Evolutionary conservation across 257 asterid genomes (phyloP).

Genomic region (Coffea canephora): DNA sequence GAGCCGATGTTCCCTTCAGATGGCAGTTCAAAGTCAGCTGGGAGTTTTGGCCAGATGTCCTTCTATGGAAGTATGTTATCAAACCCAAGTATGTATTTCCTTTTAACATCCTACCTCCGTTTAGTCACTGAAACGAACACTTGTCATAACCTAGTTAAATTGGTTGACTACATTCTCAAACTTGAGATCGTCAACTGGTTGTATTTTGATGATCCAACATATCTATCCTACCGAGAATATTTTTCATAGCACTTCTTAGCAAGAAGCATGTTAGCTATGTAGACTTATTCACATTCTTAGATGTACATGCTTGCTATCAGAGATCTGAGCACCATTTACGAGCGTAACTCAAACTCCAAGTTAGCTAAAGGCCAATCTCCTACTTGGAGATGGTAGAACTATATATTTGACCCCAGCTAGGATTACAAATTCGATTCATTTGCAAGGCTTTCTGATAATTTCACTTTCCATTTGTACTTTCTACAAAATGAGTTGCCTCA

Average conservation of each 20-base stretch:
- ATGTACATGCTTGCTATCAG: neutral
- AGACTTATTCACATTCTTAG: neutral
- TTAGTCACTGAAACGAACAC: neutral
- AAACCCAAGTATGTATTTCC: constrained; percentile 50
- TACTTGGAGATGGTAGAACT: neutral
- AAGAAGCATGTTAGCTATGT: neutral
- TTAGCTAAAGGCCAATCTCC: constrained; percentile 1
- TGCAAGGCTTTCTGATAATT: neutral
- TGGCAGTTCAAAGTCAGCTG: constrained; percentile 58
- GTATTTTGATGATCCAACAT: neutral
- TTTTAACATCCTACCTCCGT: neutral
- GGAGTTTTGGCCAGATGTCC: constrained; percentile 59
- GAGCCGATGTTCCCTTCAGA: constrained; percentile 69
- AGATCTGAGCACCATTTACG: neutral
- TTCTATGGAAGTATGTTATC: constrained; percentile 63
- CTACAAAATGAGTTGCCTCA: neutral
- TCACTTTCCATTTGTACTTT: neutral
- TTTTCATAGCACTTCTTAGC: neutral
- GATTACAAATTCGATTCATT: neutral
- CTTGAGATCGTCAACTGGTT: neutral
- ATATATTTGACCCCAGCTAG: neutral
- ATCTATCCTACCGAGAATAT: neutral
- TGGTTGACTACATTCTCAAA: neutral
- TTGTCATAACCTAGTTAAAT: neutral
- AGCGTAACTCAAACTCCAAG: neutral